A percentile compares a stretch with the other conserved stretches of the same genome.
These are phyloP conservation scores for Cercospora berteroae DNA, from an alignment of 2,329 filamentous ascomycete species.

Conservation along the genomic window DNA sequence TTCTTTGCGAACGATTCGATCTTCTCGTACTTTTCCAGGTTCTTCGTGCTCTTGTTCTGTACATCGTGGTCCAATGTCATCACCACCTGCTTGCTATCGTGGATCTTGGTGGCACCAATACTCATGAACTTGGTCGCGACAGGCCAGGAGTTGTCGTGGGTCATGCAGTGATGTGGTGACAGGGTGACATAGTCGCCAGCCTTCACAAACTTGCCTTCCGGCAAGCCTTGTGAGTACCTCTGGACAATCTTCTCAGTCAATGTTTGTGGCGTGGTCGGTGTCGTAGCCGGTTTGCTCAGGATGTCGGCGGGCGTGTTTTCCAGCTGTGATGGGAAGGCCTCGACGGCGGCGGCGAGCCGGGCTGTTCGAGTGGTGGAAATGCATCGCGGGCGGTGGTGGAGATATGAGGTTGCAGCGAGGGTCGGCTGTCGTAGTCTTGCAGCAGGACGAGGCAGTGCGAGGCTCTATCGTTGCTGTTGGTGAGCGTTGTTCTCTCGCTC, in stretches of 20 bases:
- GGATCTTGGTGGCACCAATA: constrained; percentile 72
- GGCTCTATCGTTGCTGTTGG: constrained; percentile 9
- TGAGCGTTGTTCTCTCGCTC: neutral
- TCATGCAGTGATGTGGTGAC: constrained; percentile 72
- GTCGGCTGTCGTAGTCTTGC: constrained; percentile 2
- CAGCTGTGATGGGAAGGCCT: constrained; percentile 64
- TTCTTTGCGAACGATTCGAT: constrained; percentile 79
- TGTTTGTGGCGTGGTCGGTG: constrained; percentile 63
- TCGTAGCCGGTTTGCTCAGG: constrained; percentile 59
- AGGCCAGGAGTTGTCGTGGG: constrained; percentile 80
- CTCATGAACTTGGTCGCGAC: constrained; percentile 77
- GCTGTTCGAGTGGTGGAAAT: constrained; percentile 26
- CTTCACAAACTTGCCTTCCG: constrained; percentile 70
- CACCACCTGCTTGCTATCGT: constrained; percentile 71
- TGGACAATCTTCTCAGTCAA: constrained; percentile 93
- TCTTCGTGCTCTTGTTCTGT: constrained; percentile 74
- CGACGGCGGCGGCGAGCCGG: constrained; percentile 40
- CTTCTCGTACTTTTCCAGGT: constrained; percentile 76
- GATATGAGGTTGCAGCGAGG: constrained; percentile 10
- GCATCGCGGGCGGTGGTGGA: constrained; percentile 32
- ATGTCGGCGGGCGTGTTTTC: constrained; percentile 67
- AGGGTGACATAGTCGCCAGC: constrained; percentile 83
- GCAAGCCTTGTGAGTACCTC: constrained; percentile 70
- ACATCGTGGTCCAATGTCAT: constrained; percentile 87
- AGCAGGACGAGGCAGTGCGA: constrained; percentile 14